Evolutionary conservation across 345 rosid genomes (phyloP).

Genomic region (Populus nigra): DNA sequence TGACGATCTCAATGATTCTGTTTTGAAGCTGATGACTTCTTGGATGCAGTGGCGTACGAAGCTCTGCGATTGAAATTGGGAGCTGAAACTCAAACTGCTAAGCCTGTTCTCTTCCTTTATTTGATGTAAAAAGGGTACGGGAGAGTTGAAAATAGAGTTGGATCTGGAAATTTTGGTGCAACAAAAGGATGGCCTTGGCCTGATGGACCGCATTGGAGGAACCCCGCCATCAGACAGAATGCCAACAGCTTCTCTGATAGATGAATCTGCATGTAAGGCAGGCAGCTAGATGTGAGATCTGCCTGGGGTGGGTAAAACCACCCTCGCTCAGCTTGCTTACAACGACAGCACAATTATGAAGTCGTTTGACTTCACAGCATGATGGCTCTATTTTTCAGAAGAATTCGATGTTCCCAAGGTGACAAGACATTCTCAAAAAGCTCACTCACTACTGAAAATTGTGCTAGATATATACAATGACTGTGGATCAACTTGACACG

Average conservation of each 20-base stretch:
- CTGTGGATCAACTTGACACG: not conserved
- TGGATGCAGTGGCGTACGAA: constrained; percentile 5
- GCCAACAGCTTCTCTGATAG: constrained; percentile 11
- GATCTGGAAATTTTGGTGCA: constrained; percentile 9
- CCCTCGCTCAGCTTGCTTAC: not conserved
- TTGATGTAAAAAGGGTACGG: not conserved
- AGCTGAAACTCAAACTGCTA: not conserved
- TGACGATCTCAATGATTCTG: not conserved
- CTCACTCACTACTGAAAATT: not conserved
- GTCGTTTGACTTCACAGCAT: not conserved
- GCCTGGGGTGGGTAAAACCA: constrained; percentile 3
- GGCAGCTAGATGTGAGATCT: constrained; percentile 5
- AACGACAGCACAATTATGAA: not conserved
- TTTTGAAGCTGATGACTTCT: constrained; percentile 1
- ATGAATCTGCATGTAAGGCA: constrained; percentile 1
- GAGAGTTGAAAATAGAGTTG: not conserved
- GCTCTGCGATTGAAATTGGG: not conserved
- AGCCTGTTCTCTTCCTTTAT: not conserved
- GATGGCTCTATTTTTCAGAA: not conserved
- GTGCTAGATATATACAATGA: not conserved
- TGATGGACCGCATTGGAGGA: constrained; percentile 2
- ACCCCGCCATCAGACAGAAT: not conserved
- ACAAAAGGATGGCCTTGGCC: constrained; percentile 13
- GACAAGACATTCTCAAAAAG: not conserved
- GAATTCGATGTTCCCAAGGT: not conserved